Percentiles rank a stretch among this genome's conserved stretches.
Evolutionary conservation across 352 stramenopile species (phyloP).

Genomic region (Phytopythium cucurbitacearum): DNA sequence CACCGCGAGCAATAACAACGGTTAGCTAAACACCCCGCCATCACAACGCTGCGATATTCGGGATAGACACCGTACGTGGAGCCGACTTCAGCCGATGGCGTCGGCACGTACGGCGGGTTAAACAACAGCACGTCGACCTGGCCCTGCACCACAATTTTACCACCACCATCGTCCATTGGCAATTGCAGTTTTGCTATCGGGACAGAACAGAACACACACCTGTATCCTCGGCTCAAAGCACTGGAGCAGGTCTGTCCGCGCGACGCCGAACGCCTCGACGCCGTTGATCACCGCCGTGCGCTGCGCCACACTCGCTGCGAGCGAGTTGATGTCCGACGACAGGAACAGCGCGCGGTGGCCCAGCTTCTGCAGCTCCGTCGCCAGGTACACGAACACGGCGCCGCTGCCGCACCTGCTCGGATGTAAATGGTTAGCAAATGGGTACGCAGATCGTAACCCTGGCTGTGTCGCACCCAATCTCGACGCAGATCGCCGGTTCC

Average conservation of each 20-base stretch:
- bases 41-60: no score
- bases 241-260: conserved; percentile 84
- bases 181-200: not conserved
- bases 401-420: conserved; percentile 49
- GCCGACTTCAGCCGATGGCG: conserved; percentile 93
- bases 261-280: conserved; percentile 60
- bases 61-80: conserved; percentile 45
- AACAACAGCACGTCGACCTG: conserved; percentile 95
- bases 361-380: conserved; percentile 70
- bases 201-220: conserved; percentile 16
- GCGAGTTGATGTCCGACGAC: conserved; percentile 93
- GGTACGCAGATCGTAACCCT: no score
- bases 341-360: conserved; percentile 51
- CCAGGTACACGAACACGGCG: conserved; percentile 69
- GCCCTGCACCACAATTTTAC: conserved; percentile 15
- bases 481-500: conserved; percentile 77
- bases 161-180: not conserved
- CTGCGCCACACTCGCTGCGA: conserved; percentile 76
- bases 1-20: not conserved
- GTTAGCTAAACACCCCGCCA: not conserved
- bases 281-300: conserved; percentile 87
- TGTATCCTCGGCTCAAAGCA: conserved; percentile 55
- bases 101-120: conserved; percentile 99
- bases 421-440: no score
- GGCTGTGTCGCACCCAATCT: conserved; percentile 66